Conservation (phyloP, 106 monocot species). For the Acanthochlamys bracteata region DNA sequence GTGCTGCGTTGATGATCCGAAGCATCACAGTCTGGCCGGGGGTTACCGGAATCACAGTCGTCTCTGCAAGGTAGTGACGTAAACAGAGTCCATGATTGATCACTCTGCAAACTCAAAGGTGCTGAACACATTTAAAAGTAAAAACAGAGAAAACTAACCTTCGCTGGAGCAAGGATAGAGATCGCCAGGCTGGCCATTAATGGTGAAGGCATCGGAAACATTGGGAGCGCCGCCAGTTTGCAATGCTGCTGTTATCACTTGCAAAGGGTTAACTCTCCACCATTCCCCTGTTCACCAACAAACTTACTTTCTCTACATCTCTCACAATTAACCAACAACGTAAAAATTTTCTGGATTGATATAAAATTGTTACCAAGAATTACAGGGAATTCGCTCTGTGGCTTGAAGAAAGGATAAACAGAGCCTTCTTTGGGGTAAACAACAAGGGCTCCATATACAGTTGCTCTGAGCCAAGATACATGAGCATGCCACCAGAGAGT, state of each 20-base stretch:
- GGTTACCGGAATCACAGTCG: constrained; percentile 30
- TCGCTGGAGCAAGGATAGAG: constrained; percentile 48
- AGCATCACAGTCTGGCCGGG: constrained; percentile 43
- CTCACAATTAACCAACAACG: neutral
- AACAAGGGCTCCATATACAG: constrained; percentile 55
- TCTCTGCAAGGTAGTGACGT: constrained; percentile 13
- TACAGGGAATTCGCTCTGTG: constrained; percentile 29
- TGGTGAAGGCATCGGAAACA: constrained; percentile 47
- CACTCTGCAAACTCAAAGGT: neutral
- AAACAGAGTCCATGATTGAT: neutral
- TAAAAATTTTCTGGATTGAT: neutral
- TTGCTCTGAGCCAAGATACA: constrained; percentile 55
- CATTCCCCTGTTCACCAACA: constrained; percentile 33
- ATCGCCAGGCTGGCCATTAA: constrained; percentile 56
- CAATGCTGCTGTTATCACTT: constrained; percentile 27
- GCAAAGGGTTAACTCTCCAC: constrained; percentile 43
- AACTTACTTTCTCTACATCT: neutral
- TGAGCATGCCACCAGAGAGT: constrained; percentile 71
- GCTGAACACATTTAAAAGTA: neutral
- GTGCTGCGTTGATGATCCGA: constrained; percentile 39
- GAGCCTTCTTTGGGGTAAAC: constrained; percentile 34
- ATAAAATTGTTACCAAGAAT: constrained; percentile 21
- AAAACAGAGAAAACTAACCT: constrained; percentile 10
- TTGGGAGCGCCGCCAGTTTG: constrained; percentile 44
- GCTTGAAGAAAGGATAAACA: constrained; percentile 36